Evolutionary conservation across 116 monocot genomes (phyloP).

Genomic region (Trichopus zeylanicus): DNA sequence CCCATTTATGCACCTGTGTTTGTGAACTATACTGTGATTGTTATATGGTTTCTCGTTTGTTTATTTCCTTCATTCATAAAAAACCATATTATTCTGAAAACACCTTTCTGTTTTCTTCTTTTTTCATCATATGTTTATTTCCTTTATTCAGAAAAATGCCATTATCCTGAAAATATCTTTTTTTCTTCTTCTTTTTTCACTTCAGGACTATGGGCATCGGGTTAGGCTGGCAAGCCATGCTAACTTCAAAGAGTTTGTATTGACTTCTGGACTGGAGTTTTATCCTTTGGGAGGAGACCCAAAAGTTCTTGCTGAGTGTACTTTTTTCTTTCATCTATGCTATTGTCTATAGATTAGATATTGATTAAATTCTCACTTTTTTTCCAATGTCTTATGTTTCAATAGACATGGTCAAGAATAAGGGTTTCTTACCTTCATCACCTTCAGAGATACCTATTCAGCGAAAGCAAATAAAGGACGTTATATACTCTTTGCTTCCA

Average conservation of each 20-base stretch:
- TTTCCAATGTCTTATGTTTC: neutral
- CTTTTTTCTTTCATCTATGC: conserved; percentile 9
- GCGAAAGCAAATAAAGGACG: conserved; percentile 85
- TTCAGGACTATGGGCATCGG: conserved; percentile 92
- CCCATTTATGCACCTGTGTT: no score
- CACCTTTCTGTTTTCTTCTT: no score
- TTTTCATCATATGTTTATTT: no score
- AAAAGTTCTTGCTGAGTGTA: conserved; percentile 90
- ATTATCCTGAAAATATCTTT: neutral
- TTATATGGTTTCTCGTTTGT: no score
- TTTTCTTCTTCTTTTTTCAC: neutral
- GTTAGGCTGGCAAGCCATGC: conserved; percentile 93
- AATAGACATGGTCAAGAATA: conserved; percentile 96
- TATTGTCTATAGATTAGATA: neutral
- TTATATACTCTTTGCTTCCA: conserved; percentile 82
- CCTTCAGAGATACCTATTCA: conserved; percentile 90
- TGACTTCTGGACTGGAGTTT: conserved; percentile 94
- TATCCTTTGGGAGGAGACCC: conserved; percentile 94
- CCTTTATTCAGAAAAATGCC: no score
- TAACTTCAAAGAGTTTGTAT: conserved; percentile 92
- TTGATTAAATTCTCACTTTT: neutral
- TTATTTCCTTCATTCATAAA: no score
- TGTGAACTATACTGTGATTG: no score
- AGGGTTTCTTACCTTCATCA: conserved; percentile 89
- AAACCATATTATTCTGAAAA: no score